Percentiles rank a stretch among this genome's conserved stretches.
These are phyloP conservation scores for Mycena kentingensis DNA, from an alignment of 768 basidiomycete species.

Conservation along the genomic window DNA sequence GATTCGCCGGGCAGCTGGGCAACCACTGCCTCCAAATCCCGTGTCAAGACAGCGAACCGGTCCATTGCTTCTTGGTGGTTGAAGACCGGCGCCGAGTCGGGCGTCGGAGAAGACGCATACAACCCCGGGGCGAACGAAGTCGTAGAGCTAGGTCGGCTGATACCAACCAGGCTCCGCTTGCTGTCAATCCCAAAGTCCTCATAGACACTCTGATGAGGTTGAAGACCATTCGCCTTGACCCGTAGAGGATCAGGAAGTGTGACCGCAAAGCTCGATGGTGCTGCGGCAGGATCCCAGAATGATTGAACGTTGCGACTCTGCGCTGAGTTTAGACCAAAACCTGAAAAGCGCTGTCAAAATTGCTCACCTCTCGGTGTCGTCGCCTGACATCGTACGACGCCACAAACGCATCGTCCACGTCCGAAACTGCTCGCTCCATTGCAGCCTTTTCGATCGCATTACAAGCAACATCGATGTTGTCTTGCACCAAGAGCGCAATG, in stretches of 20 bases:
- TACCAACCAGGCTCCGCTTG: slow-evolving; percentile 47
- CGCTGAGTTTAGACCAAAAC: slow-evolving; percentile 13
- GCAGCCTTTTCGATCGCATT: slow-evolving; percentile 95
- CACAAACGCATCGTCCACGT: slow-evolving; percentile 89
- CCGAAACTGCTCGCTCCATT: slow-evolving; percentile 91
- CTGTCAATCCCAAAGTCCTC: slow-evolving; percentile 84
- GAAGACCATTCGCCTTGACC: slow-evolving; percentile 80
- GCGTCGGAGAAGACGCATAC: slow-evolving; percentile 64
- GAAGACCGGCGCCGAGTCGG: slow-evolving; percentile 55
- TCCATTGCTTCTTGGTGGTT: slow-evolving; percentile 87
- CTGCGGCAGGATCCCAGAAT: slow-evolving; percentile 88
- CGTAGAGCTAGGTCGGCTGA: slow-evolving; percentile 72
- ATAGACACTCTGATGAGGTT: slow-evolving; percentile 86
- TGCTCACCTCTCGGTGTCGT: slow-evolving; percentile 79
- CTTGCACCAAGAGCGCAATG: slow-evolving; percentile 75
- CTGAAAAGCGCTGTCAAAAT: not conserved
- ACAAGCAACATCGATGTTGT: slow-evolving; percentile 93
- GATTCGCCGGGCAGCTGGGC: slow-evolving; percentile 72
- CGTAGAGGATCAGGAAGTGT: slow-evolving; percentile 87
- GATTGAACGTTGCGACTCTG: slow-evolving; percentile 69
- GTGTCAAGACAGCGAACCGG: slow-evolving; percentile 67
- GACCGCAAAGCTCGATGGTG: slow-evolving; percentile 65
- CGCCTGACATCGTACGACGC: slow-evolving; percentile 81
- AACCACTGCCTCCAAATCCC: slow-evolving; percentile 82
- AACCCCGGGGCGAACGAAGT: slow-evolving; percentile 58